Evolutionary conservation across 2,329 filamentous ascomycete genomes (phyloP).

Genomic region (Stemphylium lycopersici): DNA sequence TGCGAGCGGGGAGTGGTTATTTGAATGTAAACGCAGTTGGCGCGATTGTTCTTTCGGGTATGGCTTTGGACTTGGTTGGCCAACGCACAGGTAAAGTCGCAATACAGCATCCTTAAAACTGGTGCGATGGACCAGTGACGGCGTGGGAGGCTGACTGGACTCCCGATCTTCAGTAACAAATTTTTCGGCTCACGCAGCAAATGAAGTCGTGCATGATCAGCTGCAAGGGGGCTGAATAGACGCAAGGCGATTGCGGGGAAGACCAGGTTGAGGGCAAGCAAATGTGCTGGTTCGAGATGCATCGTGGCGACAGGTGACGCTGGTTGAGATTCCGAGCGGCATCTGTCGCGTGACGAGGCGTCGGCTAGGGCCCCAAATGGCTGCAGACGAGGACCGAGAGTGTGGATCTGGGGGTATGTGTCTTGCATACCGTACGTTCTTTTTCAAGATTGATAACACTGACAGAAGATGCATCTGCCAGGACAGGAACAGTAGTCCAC

Average conservation of each 20-base stretch:
- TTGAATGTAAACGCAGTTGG: constrained; percentile 47
- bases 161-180: constrained; percentile 26
- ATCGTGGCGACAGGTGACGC: constrained; percentile 33
- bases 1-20: constrained; percentile 41
- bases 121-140: constrained; percentile 30
- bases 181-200: constrained; percentile 41
- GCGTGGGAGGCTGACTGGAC: constrained; percentile 39
- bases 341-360: constrained; percentile 34
- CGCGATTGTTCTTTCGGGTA: constrained; percentile 33
- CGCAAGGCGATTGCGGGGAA: constrained; percentile 49
- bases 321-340: constrained; percentile 28
- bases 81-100: constrained; percentile 43
- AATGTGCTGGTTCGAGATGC: constrained; percentile 14
- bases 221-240: constrained; percentile 45
- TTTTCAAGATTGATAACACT: constrained; percentile 15
- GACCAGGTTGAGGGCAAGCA: constrained; percentile 28
- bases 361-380: constrained; percentile 12
- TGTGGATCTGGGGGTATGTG: constrained; percentile 20
- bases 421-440: constrained; percentile 21
- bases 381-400: constrained; percentile 22
- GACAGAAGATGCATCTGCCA: constrained; percentile 22
- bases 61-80: constrained; percentile 34
- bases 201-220: constrained; percentile 48
- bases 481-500: constrained; percentile 21
- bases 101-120: constrained; percentile 27